Percentiles rank a stretch among this genome's conserved stretches.
These are phyloP conservation scores for Paecilomyces sp. DNA, from an alignment of 2,329 filamentous ascomycete species.

Conservation along the genomic window DNA sequence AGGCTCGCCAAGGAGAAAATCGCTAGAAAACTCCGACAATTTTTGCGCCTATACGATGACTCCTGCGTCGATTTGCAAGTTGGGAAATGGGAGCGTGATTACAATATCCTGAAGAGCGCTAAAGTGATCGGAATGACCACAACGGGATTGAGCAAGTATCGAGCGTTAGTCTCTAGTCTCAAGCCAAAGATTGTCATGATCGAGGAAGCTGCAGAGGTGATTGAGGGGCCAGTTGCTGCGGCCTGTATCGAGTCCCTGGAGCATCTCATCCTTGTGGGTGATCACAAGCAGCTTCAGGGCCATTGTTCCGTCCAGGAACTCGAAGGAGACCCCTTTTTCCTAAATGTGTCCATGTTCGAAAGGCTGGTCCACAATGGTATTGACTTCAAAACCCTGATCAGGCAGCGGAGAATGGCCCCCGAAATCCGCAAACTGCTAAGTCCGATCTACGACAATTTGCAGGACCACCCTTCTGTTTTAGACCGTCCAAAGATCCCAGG, in stretches of 20 bases:
- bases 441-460: conserved; percentile 55
- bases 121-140: conserved; percentile 64
- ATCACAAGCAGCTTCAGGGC: conserved; percentile 70
- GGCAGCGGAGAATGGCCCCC: conserved; percentile 67
- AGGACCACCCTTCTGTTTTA: conserved; percentile 52
- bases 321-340: conserved; percentile 53
- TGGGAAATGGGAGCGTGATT: conserved; percentile 53
- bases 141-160: conserved; percentile 75
- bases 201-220: conserved; percentile 73
- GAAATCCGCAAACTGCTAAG: conserved; percentile 55
- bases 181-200: conserved; percentile 64
- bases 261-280: conserved; percentile 65
- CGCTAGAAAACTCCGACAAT: conserved; percentile 39
- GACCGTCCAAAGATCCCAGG: conserved; percentile 50
- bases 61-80: conserved; percentile 49
- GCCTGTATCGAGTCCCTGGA: conserved; percentile 56
- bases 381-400: conserved; percentile 56
- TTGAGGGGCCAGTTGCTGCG: conserved; percentile 50
- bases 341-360: conserved; percentile 74
- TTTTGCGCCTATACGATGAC: conserved; percentile 45
- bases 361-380: conserved; percentile 61
- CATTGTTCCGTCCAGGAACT: conserved; percentile 58
- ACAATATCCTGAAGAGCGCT: conserved; percentile 53
- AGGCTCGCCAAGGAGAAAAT: conserved; percentile 45
- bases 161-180: conserved; percentile 59